Conservation (phyloP, 768 basidiomycete genomes). For the Postia placenta region DNA sequence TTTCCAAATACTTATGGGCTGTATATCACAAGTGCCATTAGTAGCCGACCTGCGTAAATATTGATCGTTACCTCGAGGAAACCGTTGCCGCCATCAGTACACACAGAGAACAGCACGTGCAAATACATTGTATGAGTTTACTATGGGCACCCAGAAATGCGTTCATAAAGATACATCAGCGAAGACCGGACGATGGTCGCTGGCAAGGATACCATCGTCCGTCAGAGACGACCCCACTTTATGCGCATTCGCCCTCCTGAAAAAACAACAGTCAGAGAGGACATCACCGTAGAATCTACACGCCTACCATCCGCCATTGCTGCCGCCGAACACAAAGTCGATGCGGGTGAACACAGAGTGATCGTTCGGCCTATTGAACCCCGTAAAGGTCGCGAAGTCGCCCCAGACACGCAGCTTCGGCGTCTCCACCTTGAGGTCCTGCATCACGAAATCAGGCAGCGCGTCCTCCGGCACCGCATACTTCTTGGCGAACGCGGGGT, state of each 20-base stretch:
- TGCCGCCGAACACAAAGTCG: slow-evolving; percentile 50
- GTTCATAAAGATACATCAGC: no score
- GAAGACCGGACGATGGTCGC: slow-evolving; percentile 53
- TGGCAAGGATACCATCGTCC: slow-evolving; percentile 47
- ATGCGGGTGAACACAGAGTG: slow-evolving; percentile 35
- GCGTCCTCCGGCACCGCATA: slow-evolving; percentile 29
- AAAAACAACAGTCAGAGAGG: not conserved
- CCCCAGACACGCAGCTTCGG: slow-evolving; percentile 37
- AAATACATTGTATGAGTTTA: no score
- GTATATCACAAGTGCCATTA: no score
- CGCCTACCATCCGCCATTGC: slow-evolving; percentile 38
- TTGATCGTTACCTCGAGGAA: no score
- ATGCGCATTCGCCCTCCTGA: slow-evolving; percentile 33
- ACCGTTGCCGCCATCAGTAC: no score
- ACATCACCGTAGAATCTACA: not conserved
- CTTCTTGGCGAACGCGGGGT: slow-evolving; percentile 35
- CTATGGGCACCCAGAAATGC: no score
- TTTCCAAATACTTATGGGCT: no score
- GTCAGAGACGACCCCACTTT: slow-evolving; percentile 35
- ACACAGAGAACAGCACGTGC: no score
- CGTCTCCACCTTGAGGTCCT: slow-evolving; percentile 37
- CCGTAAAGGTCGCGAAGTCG: slow-evolving; percentile 47
- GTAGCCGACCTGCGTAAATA: no score
- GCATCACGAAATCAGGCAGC: slow-evolving; percentile 33
- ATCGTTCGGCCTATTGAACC: slow-evolving; percentile 37